Base-by-base conservation (phyloP, 257 asterid species). In the Marsdenia floribunda region DNA sequence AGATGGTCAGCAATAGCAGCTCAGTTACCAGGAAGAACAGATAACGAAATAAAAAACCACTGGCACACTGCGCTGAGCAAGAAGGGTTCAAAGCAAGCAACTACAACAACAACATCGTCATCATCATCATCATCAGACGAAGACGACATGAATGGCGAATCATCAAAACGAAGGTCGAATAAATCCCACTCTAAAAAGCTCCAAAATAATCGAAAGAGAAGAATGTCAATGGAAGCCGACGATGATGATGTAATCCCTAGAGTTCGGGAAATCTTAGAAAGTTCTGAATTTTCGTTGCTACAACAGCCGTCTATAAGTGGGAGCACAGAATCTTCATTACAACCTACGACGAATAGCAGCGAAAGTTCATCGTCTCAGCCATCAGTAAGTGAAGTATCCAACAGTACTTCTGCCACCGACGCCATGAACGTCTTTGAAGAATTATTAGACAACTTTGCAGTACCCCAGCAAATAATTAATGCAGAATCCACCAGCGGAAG, bases 1-100 rank as follows among this genome's bases (percentile, higher is more conserved):
- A 92, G 97, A 81, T 92, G 97, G 97, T 92, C 97, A 0, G 92
- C 92, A 0, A 92, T 92, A 37, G 97, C 97, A 1, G 91, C 92
- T 1, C 85, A 91, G 50, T 76, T 92, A 35, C 96, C 97, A 0
- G 97, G 97, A 64, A 84, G 97, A 74, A 88, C 97, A 0, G 97
- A 92, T 70, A 92, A 92, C n/a, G 97, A 92, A 69, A 86, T 92
- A 80, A 92, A 92, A 90, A 92, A 92, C 47, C 88, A 88, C 10
- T 92, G 96, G 97, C 90, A 92, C 78, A 92, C 97, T 0, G 88
- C 88, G 72, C 87, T 92, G 11, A 44, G 49, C 18, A 75, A 95
- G 35, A 92, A 92, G 76, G 84, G 96, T 52, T 59, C 75, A 63
- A 71, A 70, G 60, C 26, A 49, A 11, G 13, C 58, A 61, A 5